These are phyloP conservation scores for Pythium volutum DNA, from an alignment of 352 stramenopile genomes.

Conservation along the genomic window DNA sequence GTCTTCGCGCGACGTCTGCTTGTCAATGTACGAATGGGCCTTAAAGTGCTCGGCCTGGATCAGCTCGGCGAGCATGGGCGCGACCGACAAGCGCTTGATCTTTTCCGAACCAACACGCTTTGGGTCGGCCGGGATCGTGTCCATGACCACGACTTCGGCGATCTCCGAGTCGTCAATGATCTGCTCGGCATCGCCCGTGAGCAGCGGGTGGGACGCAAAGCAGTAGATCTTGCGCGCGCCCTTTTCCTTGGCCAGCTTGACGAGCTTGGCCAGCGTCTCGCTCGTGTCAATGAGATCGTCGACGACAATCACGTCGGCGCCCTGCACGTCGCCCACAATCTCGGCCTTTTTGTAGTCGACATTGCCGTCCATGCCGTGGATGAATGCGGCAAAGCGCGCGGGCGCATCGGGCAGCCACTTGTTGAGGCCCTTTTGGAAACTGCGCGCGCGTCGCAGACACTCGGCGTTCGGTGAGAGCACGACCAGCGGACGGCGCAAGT, in stretches of 20 bases:
- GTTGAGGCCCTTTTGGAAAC: constrained; percentile 86
- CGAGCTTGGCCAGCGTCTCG: constrained; percentile 79
- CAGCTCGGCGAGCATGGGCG: constrained; percentile 86
- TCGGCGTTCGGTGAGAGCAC: constrained; percentile 89
- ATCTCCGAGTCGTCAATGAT: constrained; percentile 83
- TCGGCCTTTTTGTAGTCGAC: constrained; percentile 67
- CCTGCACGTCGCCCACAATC: constrained; percentile 88
- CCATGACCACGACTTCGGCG: constrained; percentile 87
- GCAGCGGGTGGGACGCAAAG: constrained; percentile 89
- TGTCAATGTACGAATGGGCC: constrained; percentile 88
- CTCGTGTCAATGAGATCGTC: constrained; percentile 91
- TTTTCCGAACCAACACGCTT: constrained; percentile 73
- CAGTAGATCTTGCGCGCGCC: constrained; percentile 88
- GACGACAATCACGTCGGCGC: constrained; percentile 89
- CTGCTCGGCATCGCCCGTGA: constrained; percentile 84
- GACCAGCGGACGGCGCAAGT: constrained; percentile 74
- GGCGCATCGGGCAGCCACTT: constrained; percentile 84
- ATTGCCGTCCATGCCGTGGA: constrained; percentile 59
- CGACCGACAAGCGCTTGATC: constrained; percentile 86
- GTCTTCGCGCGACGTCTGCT: constrained; percentile 77
- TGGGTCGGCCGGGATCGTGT: constrained; percentile 77
- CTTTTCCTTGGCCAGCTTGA: constrained; percentile 72
- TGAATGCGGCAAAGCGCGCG: constrained; percentile 80
- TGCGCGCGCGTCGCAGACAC: constrained; percentile 73
- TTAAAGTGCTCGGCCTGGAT: constrained; percentile 92